These are phyloP conservation scores for Aspergillus caelatus DNA, from an alignment of 2,329 filamentous ascomycete genomes.

Conservation along the genomic window DNA sequence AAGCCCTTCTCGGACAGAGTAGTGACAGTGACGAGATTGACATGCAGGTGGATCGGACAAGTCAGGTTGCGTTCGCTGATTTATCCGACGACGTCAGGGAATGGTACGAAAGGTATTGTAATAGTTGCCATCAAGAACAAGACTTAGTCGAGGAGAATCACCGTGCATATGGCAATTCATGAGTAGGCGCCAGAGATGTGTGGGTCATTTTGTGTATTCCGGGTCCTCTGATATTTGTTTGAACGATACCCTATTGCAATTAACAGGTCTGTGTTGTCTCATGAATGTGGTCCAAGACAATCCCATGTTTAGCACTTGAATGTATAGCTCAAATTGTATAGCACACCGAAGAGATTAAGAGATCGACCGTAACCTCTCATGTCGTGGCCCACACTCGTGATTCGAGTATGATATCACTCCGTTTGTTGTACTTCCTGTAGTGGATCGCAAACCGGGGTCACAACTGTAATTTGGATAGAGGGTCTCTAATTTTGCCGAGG, in stretches of 20 bases:
- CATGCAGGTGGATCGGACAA: constrained; percentile 25
- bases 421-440: background rate
- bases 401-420: background rate
- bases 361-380: background rate
- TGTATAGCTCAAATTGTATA: constrained; percentile 7
- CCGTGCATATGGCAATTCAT: constrained; percentile 25
- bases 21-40: constrained; percentile 24
- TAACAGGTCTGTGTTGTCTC: constrained; percentile 19
- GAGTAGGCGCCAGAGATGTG: constrained; percentile 10
- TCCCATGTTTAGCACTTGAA: constrained; percentile 1
- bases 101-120: constrained; percentile 66
- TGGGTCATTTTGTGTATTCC: constrained; percentile 3
- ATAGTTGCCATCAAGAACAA: constrained; percentile 57
- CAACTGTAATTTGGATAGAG: background rate
- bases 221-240: constrained; percentile 15
- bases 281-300: background rate
- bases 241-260: constrained; percentile 35
- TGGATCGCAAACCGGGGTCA: background rate
- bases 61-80: constrained; percentile 35
- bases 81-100: constrained; percentile 51
- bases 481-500: constrained; percentile 60
- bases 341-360: background rate
- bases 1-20: constrained; percentile 46
- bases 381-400: background rate
- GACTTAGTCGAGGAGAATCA: constrained; percentile 29